These are phyloP conservation scores for Tolypocladium sp. DNA, from an alignment of 2,329 filamentous ascomycete genomes.

Conservation along the genomic window DNA sequence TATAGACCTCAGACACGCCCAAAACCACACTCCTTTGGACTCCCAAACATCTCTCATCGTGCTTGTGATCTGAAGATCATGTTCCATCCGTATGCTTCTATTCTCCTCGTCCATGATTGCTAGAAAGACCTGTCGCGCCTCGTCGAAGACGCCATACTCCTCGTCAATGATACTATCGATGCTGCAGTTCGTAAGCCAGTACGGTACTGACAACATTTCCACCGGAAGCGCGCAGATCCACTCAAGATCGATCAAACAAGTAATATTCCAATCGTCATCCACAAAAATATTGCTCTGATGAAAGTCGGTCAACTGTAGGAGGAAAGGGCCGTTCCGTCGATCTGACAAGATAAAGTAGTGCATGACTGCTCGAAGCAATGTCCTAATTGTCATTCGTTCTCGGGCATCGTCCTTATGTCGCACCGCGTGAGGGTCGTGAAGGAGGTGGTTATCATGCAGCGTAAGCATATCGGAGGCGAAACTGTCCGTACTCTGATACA, in stretches of 20 bases:
- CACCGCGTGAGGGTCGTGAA: constrained; percentile 16
- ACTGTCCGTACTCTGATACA: constrained; percentile 18
- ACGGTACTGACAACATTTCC: constrained; percentile 20
- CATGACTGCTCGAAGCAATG: constrained; percentile 14
- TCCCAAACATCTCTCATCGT: constrained; percentile 8
- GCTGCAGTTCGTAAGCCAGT: constrained; percentile 18
- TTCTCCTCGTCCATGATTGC: constrained; percentile 7
- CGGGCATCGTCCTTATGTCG: constrained; percentile 14
- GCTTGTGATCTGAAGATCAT: constrained; percentile 7
- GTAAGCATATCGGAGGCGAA: constrained; percentile 17
- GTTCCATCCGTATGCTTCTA: constrained; percentile 1
- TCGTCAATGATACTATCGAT: constrained; percentile 10
- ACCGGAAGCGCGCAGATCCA: constrained; percentile 20
- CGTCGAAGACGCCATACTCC: constrained; percentile 5
- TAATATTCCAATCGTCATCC: constrained; percentile 22
- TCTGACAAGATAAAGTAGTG: constrained; percentile 15
- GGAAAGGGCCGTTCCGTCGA: constrained; percentile 14
- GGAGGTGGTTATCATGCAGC: constrained; percentile 15
- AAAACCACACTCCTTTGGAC: constrained; percentile 13
- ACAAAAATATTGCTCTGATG: constrained; percentile 25
- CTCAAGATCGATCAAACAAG: constrained; percentile 22
- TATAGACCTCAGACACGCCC: constrained; percentile 9
- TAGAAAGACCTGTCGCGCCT: constrained; percentile 7
- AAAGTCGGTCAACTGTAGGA: constrained; percentile 19
- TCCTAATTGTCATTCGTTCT: constrained; percentile 15